Percentiles rank a stretch among this genome's conserved stretches.
Evolutionary conservation across 768 basidiomycete species (phyloP).

Genomic region (Suillus bovinus): DNA sequence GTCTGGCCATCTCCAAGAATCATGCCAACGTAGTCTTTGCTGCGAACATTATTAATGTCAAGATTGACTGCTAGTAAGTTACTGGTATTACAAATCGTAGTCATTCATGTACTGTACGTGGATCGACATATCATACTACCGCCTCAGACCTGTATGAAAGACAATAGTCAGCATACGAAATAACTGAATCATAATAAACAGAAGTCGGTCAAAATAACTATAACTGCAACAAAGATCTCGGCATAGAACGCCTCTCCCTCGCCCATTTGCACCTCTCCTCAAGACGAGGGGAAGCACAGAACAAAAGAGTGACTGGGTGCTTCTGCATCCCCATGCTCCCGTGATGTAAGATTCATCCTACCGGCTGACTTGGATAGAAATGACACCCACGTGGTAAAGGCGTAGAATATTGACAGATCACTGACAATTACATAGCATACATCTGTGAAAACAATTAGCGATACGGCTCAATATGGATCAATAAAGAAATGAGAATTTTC

Average conservation of each 20-base stretch:
- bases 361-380: slow-evolving; percentile 14
- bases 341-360: slow-evolving; percentile 28
- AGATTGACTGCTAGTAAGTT: too few species aligned
- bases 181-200: not conserved
- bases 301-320: slow-evolving; percentile 26
- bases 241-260: slow-evolving; percentile 18
- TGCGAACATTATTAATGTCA: not conserved
- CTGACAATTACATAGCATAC: not conserved
- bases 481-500: not conserved
- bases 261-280: slow-evolving; percentile 27
- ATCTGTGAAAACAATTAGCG: slow-evolving; percentile 11
- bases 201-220: slow-evolving; percentile 34
- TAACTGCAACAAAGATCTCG: slow-evolving; percentile 26
- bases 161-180: not conserved
- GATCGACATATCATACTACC: not conserved
- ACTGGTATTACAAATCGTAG: too few species aligned
- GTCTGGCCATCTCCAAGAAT: too few species aligned
- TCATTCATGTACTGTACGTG: too few species aligned
- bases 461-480: not conserved
- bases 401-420: not conserved
- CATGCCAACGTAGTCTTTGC: not conserved
- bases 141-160: not conserved
- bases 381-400: slow-evolving; percentile 8
- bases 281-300: slow-evolving; percentile 27
- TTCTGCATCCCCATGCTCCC: slow-evolving; percentile 26